Base-by-base conservation (phyloP, 371 early-diverging fungal species). In the Mortierella sp. region DNA sequence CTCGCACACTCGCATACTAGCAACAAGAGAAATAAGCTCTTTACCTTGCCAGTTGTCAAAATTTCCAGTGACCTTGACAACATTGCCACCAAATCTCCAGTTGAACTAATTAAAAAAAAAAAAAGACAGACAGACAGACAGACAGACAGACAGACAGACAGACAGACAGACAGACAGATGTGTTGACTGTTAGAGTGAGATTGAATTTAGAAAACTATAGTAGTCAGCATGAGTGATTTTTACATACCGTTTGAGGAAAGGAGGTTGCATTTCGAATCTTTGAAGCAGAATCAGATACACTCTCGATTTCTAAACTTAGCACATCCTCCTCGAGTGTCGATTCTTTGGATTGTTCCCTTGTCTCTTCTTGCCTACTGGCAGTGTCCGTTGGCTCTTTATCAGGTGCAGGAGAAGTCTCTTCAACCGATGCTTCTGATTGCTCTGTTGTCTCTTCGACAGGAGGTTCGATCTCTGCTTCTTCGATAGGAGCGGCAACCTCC, bases 21-120 rank as follows among this genome's bases (percentile, higher is more conserved):
- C n/a, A n/a, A n/a, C n/a, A n/a, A n/a, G n/a, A n/a, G n/a, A 37
- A 12, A n/a, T 34, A 53, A 26, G 2, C 9, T 15, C 35, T 29
- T 61, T 84, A 88, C 88, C 75, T 75, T 77, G 53, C 89, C 89
- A 88, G 68, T 86, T 78, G 66, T 86, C 87, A 66, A 88, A 88
- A 12, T 78, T 84, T 22, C 89, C 89, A 23, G 87, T 88, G 51
- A 88, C 72, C 53, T 83, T 79, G 28, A 86, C 86, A 43, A 72
- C 72, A 37, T 84, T 77, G 23, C 86, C 89, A 15, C 87, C 89
- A 61, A 86, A 85, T 29, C 77, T 83, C 87, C 88, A 88, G 22
- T 66, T 66, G 60, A 87, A 82, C 85, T 87, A 78, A 13, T n/a
- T 40, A 15, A 37, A 35, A 62, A 28, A 66, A 9, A 10, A 23